Evolutionary conservation across 2,329 filamentous ascomycete species (phyloP).

Genomic region (Amylocarpus encephaloides): DNA sequence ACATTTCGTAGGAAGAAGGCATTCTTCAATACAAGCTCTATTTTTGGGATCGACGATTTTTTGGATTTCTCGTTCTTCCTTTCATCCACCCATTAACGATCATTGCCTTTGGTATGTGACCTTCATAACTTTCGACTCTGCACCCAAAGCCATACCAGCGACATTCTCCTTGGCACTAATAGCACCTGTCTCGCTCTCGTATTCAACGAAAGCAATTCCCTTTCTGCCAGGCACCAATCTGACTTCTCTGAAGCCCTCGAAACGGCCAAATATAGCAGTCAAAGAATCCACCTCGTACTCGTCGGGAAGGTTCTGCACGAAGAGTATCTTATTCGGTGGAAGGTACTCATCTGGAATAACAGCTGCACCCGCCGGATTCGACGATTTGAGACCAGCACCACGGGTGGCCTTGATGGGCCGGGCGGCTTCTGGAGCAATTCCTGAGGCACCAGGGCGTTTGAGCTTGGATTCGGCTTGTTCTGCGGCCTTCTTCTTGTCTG

Average conservation of each 20-base stretch:
- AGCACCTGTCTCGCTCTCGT: conserved; percentile 81
- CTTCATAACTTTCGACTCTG: conserved; percentile 72
- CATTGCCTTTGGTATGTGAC: conserved; percentile 95
- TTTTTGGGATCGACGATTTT: conserved; percentile 1
- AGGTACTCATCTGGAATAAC: conserved; percentile 96
- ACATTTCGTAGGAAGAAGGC: conserved; percentile 10
- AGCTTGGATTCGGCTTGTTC: conserved; percentile 73
- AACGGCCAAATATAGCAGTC: conserved; percentile 74
- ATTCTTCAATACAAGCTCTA: conserved; percentile 8
- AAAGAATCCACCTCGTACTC: conserved; percentile 77
- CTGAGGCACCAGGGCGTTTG: conserved; percentile 50
- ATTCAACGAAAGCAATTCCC: conserved; percentile 94
- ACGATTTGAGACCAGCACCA: conserved; percentile 70
- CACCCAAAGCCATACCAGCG: conserved; percentile 73
- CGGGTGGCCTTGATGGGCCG: conserved; percentile 66
- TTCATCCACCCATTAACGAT: not conserved
- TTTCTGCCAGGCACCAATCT: conserved; percentile 78
- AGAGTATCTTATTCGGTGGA: conserved; percentile 93
- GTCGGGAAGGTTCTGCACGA: conserved; percentile 86
- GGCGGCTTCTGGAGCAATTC: conserved; percentile 31
- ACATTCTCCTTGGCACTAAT: conserved; percentile 93
- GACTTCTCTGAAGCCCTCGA: conserved; percentile 92
- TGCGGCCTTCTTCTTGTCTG: conserved; percentile 71
- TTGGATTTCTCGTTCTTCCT: not conserved
- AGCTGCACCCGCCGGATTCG: conserved; percentile 57